Conservation (phyloP, 768 basidiomycete species). For the Xerocomellus dryophilus region DNA sequence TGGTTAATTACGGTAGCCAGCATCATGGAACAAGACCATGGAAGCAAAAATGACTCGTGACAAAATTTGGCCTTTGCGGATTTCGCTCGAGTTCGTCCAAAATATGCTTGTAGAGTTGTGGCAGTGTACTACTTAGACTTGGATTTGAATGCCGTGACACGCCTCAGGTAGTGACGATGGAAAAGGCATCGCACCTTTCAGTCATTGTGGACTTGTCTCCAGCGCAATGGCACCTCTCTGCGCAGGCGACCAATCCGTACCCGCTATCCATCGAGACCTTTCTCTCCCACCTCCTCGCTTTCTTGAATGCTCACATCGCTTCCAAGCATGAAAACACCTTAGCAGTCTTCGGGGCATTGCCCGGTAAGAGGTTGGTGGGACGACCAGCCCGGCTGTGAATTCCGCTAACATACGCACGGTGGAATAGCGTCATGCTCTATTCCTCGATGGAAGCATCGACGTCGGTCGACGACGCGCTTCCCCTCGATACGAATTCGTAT, state of each 20-base stretch:
- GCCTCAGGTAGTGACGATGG: constrained; percentile 31
- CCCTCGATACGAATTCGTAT: constrained; percentile 75
- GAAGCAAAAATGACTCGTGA: background rate
- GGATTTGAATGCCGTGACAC: too few species aligned
- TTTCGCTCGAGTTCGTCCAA: too few species aligned
- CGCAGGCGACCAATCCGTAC: constrained; percentile 43
- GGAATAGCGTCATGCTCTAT: constrained; percentile 69
- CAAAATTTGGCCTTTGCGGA: too few species aligned
- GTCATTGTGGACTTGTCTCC: constrained; percentile 86
- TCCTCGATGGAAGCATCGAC: constrained; percentile 53
- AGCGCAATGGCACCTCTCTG: constrained; percentile 78
- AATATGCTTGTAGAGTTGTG: background rate
- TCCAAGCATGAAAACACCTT: constrained; percentile 88
- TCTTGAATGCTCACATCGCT: constrained; percentile 91
- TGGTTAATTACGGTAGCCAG: too few species aligned
- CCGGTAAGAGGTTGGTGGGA: constrained; percentile 67
- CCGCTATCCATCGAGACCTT: constrained; percentile 68
- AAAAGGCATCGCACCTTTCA: constrained; percentile 63
- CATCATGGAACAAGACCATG: too few species aligned
- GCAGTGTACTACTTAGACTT: background rate
- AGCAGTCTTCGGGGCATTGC: constrained; percentile 87
- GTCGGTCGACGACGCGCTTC: constrained; percentile 33
- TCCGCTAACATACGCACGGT: background rate
- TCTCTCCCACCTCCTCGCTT: constrained; percentile 81
- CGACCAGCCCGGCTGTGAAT: background rate